Percentiles rank a stretch among this genome's conserved stretches.
Evolutionary conservation across 208 protist species (phyloP).

Genomic region (Herpetomonas samuelpessoai): DNA sequence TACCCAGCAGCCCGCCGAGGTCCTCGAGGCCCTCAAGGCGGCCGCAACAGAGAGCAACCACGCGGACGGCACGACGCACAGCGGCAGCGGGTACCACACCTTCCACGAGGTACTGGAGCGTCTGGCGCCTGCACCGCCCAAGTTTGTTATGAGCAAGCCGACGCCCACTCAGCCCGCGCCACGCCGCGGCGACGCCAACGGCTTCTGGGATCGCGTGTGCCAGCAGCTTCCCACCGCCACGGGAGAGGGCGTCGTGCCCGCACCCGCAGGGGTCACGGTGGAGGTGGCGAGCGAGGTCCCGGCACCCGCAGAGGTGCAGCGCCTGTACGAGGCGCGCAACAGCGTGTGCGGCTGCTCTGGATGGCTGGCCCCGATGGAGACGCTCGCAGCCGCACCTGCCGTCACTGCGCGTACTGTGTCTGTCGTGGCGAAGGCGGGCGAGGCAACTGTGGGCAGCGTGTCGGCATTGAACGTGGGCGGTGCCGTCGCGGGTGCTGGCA

Average conservation of each 20-base stretch:
- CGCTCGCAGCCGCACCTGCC: not conserved
- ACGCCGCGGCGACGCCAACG: constrained; percentile 5
- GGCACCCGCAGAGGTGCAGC: constrained; percentile 1
- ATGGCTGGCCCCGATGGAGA: constrained; percentile 9
- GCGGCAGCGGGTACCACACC: constrained; percentile 4
- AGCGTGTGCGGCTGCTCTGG: constrained; percentile 4
- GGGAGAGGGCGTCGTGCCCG: not conserved
- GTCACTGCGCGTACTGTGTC: not conserved
- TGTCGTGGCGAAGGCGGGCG: not conserved
- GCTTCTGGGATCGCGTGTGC: not conserved
- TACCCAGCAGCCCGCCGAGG: constrained; percentile 23
- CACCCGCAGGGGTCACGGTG: not conserved
- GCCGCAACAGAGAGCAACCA: constrained; percentile 22
- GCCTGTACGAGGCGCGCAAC: constrained; percentile 10
- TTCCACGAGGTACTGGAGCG: constrained; percentile 41
- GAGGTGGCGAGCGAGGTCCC: constrained; percentile 3
- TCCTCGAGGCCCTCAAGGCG: constrained; percentile 28
- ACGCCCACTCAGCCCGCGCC: constrained; percentile 18
- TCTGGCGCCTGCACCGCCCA: constrained; percentile 61
- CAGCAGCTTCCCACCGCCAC: not conserved
- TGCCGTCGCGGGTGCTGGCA: not conserved
- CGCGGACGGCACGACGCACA: constrained; percentile 9
- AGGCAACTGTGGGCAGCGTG: not conserved
- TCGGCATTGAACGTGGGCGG: not conserved
- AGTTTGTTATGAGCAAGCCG: constrained; percentile 74